Evolutionary conservation across 495 filamentous ascomycete genomes (phyloP), one percentile per base, ranked within the genome.

Genomic region (Talaromyces thailandensis): DNA sequence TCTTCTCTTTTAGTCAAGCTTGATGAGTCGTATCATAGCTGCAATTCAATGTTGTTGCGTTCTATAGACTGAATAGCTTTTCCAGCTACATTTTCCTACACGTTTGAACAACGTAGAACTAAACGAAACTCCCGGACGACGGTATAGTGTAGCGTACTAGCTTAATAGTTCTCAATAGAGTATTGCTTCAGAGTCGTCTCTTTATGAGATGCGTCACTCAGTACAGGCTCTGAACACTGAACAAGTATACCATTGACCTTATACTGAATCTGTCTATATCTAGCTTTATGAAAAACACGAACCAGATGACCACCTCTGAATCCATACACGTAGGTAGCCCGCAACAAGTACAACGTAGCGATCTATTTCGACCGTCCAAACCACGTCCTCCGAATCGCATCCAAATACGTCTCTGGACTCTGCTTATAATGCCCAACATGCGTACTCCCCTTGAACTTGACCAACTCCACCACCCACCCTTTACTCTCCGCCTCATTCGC

Each of bases 401-500:
- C 53, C 18, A 26, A 5, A 31, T 56, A 56, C 53, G 7, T 56
- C 28, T 56, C 53, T 29, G 53, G 53, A 18, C 21, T 3, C 28
- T 56, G 24, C 29, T 56, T 56, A 18, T 26, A 56, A 56, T 56
- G 53, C 1, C 53, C 53, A 56, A 56, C 53, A 29, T 56, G 53
- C 28, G 53, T 56, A 8, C 53, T 56, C 21, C 35, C 53, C 53
- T 56, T 16, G 23, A 32, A 56, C 53, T 56, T 56, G 26, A 56
- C 53, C 23, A 56, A 43, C 24, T 59, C 58, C 16, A 68, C 58
- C 8, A 8, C 59, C 64, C 63, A 66, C 3, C 66, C 69, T 24
- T 59, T 58, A 35, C 8, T n/a, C 40, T 43, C 51, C 7, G 67
- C 70, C 16, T 65, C 64, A 32, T 64, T 60, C 2, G 68, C 69